Base-by-base conservation (phyloP, 257 asterid species). In the Penstemon barbatus region DNA sequence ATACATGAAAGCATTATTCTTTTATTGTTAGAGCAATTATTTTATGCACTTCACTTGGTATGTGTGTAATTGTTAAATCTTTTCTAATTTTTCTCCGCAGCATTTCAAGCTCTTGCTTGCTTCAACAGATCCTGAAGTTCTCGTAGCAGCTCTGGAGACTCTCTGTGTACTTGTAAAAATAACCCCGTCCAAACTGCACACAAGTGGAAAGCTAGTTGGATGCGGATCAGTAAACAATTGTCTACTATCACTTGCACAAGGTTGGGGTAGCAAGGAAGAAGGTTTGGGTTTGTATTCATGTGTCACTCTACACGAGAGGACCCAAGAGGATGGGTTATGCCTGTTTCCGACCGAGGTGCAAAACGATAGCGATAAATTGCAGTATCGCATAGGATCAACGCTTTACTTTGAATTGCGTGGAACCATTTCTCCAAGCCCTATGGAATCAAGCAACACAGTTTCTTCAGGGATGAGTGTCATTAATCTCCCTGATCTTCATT, bases 251-350 rank as follows among this genome's bases (percentile, higher is more conserved):
- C 97, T 92, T 64, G 98, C 97, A 40, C 98, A 92, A 76, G 98
- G 98, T 67, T 92, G 98, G 98, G 98, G 98, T 71, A 92, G 96
- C 88, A 92, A 89, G 81, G 98, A 92, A 87, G 98, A 89, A 76
- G 98, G 98, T 43, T 71, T 89, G 81, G 98, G 98, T 54, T 77
- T 92, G 87, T 87, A 86, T 83, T 86, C 95, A 43, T 92, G 97
- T 57, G 82, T 92, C 63, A 87, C 90, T 49, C 76, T 81, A 68
- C 89, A 87, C 56, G 98, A 89, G 77, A 85, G 78, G 79, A 79
- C 78, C 40, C 89, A 81, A 67, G 98, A 87, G 66, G 97, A 86
- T 77, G 98, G 87, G 18, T 78, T 87, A 50, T 79, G 85, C 74
- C 85, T 89, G 80, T 92, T 92, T 73, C 97, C 98, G 12, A 78